Conservation (phyloP, 2,329 filamentous ascomycete genomes). For the Ophiocordyceps australis region DNA sequence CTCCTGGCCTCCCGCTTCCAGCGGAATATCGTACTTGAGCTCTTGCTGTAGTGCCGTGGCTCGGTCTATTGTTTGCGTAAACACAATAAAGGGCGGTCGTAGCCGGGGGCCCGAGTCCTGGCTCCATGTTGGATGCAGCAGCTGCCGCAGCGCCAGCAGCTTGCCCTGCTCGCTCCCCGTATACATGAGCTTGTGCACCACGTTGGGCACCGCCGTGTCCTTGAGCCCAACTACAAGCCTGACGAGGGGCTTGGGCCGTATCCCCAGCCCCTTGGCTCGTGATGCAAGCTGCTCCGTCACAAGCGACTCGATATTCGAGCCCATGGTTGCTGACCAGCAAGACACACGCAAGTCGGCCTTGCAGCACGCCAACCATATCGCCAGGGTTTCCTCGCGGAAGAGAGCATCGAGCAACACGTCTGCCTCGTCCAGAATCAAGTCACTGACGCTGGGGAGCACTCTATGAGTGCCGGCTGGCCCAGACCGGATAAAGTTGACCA, state of each 20-base stretch:
- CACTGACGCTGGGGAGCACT: slow-evolving; percentile 47
- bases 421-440: slow-evolving; percentile 78
- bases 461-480: slow-evolving; percentile 24
- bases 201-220: slow-evolving; percentile 85
- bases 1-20: slow-evolving; percentile 66
- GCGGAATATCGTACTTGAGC: slow-evolving; percentile 83
- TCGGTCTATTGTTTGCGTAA: slow-evolving; percentile 88
- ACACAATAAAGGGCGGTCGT: slow-evolving; percentile 81
- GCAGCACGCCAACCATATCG: slow-evolving; percentile 65
- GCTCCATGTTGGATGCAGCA: slow-evolving; percentile 56
- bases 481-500: slow-evolving; percentile 53
- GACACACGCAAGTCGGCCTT: slow-evolving; percentile 53
- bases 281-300: slow-evolving; percentile 47
- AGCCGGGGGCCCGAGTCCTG: slow-evolving; percentile 39
- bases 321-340: slow-evolving; percentile 95
- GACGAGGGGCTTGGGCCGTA: slow-evolving; percentile 36
- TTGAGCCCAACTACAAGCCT: slow-evolving; percentile 91
- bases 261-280: slow-evolving; percentile 22
- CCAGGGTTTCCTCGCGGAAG: slow-evolving; percentile 75
- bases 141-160: slow-evolving; percentile 73
- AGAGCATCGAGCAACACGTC: slow-evolving; percentile 85
- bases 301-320: slow-evolving; percentile 73
- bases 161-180: slow-evolving; percentile 89
- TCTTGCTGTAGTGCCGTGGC: slow-evolving; percentile 78
- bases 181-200: slow-evolving; percentile 77